phyloP scores from a whole-genome alignment of 495 filamentous ascomycete genomes.

The Hypoxylon lienhwacheense region DNA sequence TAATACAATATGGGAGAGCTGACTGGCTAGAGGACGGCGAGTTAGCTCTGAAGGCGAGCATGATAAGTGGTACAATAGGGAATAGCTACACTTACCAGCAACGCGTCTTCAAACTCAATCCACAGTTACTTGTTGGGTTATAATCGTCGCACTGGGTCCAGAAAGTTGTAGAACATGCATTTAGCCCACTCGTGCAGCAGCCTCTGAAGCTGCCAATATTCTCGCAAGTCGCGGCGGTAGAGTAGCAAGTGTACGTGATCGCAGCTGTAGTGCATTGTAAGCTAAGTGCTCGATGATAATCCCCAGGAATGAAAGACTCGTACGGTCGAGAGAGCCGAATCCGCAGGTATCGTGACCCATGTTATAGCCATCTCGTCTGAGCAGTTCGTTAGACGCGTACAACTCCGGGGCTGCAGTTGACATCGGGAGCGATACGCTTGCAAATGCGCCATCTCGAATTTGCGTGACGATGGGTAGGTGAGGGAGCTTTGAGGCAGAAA shows the following conservation, averaged over 20 bases:
- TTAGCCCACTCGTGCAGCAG: conserved; percentile 22
- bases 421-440: background rate
- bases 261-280: conserved; percentile 11
- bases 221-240: conserved; percentile 17
- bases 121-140: conserved; percentile 16
- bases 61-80: background rate
- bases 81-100: conserved; percentile 18
- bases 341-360: conserved; percentile 32
- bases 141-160: conserved; percentile 31
- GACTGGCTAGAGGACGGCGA: conserved; percentile 4
- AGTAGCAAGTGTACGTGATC: conserved; percentile 24
- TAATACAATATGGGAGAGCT: conserved; percentile 23
- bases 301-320: background rate
- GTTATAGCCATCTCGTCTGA: conserved; percentile 17
- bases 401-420: conserved; percentile 20
- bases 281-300: background rate
- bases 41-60: conserved; percentile 1
- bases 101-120: conserved; percentile 16
- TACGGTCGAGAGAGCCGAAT: conserved; percentile 20
- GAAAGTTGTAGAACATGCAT: conserved; percentile 24
- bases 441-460: conserved; percentile 17
- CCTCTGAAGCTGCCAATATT: conserved; percentile 23
- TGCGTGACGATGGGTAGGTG: conserved; percentile 14
- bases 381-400: conserved; percentile 16
- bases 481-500: conserved; percentile 16